Conservation (phyloP, 2,329 filamentous ascomycete genomes). For the Camillea tinctor region DNA sequence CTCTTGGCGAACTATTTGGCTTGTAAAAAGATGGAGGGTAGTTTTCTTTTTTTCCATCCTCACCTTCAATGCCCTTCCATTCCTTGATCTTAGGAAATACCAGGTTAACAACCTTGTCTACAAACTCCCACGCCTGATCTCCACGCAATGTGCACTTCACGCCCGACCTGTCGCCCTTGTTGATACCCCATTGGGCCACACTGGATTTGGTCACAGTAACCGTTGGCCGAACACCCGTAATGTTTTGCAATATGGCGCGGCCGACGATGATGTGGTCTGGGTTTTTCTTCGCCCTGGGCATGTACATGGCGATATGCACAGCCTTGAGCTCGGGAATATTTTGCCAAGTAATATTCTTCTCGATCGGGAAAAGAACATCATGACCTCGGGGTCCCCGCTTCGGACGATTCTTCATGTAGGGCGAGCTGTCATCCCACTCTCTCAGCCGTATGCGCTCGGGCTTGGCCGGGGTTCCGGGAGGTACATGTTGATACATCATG, state of each 20-base stretch:
- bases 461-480: constrained; percentile 65
- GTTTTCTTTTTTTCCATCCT: too few species aligned
- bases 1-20: background rate
- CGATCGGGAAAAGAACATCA: constrained; percentile 68
- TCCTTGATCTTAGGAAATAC: constrained; percentile 96
- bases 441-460: constrained; percentile 67
- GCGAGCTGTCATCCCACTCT: constrained; percentile 84
- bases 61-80: constrained; percentile 68
- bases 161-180: constrained; percentile 68
- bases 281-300: constrained; percentile 69
- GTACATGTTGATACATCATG: constrained; percentile 81
- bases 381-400: constrained; percentile 81
- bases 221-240: constrained; percentile 72
- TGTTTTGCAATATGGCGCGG: constrained; percentile 79
- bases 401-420: constrained; percentile 90
- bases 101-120: constrained; percentile 85
- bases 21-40: constrained; percentile 2
- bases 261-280: constrained; percentile 77
- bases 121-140: constrained; percentile 82
- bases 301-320: constrained; percentile 75
- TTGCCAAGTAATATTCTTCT: constrained; percentile 72
- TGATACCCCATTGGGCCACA: constrained; percentile 73
- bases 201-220: constrained; percentile 69
- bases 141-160: constrained; percentile 76
- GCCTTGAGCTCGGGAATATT: constrained; percentile 82